A percentile compares a stretch with the other conserved stretches of the same genome.
Conservation (phyloP, 1,284 basidiomycete genomes). For the Cutaneotrichosporon cavernicola region DNA sequence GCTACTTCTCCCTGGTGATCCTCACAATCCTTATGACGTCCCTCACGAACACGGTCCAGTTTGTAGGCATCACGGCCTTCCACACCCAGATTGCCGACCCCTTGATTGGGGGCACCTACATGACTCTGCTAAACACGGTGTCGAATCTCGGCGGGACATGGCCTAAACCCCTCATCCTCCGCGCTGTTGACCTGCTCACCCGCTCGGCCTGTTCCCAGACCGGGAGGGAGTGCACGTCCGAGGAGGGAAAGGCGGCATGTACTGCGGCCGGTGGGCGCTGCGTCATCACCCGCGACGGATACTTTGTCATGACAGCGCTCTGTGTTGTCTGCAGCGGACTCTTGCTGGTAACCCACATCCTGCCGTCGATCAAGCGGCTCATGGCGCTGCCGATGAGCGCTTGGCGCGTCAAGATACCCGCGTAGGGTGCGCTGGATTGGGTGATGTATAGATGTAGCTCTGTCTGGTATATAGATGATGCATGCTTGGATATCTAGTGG, state of each 20-base stretch:
- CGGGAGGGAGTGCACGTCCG: constrained; percentile 84
- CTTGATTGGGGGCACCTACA: constrained; percentile 94
- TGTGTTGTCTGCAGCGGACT: constrained; percentile 74
- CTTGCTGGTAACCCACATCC: constrained; percentile 72
- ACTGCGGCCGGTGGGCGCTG: constrained; percentile 74
- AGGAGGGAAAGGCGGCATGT: constrained; percentile 80
- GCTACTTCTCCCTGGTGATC: constrained; percentile 78
- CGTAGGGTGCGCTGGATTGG: constrained; percentile 5
- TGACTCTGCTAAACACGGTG: constrained; percentile 96
- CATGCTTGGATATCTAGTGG: not conserved
- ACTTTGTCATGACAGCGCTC: constrained; percentile 77
- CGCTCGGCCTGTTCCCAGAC: constrained; percentile 66
- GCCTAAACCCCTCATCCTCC: constrained; percentile 60
- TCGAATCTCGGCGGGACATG: constrained; percentile 97
- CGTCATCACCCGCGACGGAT: constrained; percentile 82
- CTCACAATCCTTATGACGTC: constrained; percentile 79
- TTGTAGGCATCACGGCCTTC: constrained; percentile 97
- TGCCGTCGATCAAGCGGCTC: constrained; percentile 77
- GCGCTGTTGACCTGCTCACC: constrained; percentile 81
- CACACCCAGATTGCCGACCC: constrained; percentile 97
- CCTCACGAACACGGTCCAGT: constrained; percentile 91
- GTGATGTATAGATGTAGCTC: not conserved
- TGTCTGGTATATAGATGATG: not conserved
- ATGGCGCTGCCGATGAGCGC: constrained; percentile 48
- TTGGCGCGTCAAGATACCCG: constrained; percentile 51